Evolutionary conservation across 257 asterid species (phyloP).

Genomic region (Cynanchum wilfordii): DNA sequence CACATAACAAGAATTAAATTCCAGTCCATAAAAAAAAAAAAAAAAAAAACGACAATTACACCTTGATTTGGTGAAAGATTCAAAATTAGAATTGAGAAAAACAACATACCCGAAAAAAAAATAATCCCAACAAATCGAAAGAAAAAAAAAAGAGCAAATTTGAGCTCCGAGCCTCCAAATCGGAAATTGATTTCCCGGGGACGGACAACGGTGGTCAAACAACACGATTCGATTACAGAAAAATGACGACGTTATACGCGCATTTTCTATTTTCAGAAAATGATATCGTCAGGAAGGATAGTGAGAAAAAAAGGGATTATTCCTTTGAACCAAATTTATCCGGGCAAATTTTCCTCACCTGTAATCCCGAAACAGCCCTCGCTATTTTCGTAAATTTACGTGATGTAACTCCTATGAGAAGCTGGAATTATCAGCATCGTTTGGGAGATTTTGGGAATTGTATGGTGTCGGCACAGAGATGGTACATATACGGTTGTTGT

Average conservation of each 20-base stretch:
- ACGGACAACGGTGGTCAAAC: slow-evolving; percentile 12
- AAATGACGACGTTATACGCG: slow-evolving; percentile 12
- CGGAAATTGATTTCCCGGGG: slow-evolving; percentile 8
- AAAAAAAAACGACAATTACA: not conserved
- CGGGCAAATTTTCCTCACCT: not conserved
- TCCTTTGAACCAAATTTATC: not conserved
- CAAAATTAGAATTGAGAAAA: not conserved
- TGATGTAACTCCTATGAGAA: too few species aligned
- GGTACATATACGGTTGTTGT: too few species aligned
- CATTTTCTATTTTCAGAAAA: not conserved
- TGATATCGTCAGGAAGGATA: not conserved
- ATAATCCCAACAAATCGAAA: not conserved
- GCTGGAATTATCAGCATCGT: too few species aligned
- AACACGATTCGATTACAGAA: not conserved
- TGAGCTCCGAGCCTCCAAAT: slow-evolving; percentile 5
- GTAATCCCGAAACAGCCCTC: slow-evolving; percentile 1
- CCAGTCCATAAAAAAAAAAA: not conserved
- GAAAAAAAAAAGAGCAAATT: not conserved
- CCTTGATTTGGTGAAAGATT: not conserved
- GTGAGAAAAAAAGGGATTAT: not conserved
- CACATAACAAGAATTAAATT: not conserved
- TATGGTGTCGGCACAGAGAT: not conserved
- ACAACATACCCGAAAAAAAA: slow-evolving; percentile 9
- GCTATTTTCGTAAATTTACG: not conserved
- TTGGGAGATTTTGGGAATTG: not conserved